A percentile compares a stretch with the other conserved stretches of the same genome.
phyloP scores from a whole-genome alignment of 2,329 filamentous ascomycete genomes.

The Stromatinia cepivora region DNA sequence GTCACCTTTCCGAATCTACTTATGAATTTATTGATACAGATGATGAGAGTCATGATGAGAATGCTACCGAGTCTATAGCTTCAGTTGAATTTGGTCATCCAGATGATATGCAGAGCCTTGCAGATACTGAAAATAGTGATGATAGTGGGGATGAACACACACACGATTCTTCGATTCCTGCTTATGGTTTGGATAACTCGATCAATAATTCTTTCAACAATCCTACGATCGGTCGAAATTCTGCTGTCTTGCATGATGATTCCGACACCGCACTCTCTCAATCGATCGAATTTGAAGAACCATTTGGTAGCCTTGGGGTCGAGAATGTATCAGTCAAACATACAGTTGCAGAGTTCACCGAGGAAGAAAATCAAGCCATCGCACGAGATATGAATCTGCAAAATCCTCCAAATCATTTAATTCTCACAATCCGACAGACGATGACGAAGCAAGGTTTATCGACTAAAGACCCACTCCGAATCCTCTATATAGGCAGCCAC shows the following conservation, averaged over 20 bases:
- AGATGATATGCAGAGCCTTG: constrained; percentile 42
- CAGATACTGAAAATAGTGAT: constrained; percentile 41
- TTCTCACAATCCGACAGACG: constrained; percentile 50
- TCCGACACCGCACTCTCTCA: constrained; percentile 36
- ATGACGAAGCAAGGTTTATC: constrained; percentile 50
- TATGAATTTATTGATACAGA: constrained; percentile 43
- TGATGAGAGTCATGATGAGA: constrained; percentile 40
- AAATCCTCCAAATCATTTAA: constrained; percentile 43
- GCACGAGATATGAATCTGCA: constrained; percentile 41
- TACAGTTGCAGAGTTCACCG: constrained; percentile 47
- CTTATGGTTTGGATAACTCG: constrained; percentile 34
- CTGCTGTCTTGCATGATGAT: constrained; percentile 36
- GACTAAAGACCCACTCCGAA: constrained; percentile 49
- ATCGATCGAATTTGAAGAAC: constrained; percentile 51
- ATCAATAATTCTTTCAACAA: constrained; percentile 37
- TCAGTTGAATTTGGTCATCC: constrained; percentile 41
- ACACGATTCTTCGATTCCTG: constrained; percentile 27
- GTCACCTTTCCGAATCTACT: constrained; percentile 39
- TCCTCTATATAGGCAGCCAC: constrained; percentile 51
- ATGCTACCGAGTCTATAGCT: constrained; percentile 41
- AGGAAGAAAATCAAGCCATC: constrained; percentile 45
- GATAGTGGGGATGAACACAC: constrained; percentile 39
- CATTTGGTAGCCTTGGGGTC: constrained; percentile 40
- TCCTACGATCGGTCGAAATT: constrained; percentile 39
- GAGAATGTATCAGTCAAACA: constrained; percentile 50